Base-by-base conservation (phyloP, 2,329 filamentous ascomycete genomes). In the Elsinoe ampelina region DNA sequence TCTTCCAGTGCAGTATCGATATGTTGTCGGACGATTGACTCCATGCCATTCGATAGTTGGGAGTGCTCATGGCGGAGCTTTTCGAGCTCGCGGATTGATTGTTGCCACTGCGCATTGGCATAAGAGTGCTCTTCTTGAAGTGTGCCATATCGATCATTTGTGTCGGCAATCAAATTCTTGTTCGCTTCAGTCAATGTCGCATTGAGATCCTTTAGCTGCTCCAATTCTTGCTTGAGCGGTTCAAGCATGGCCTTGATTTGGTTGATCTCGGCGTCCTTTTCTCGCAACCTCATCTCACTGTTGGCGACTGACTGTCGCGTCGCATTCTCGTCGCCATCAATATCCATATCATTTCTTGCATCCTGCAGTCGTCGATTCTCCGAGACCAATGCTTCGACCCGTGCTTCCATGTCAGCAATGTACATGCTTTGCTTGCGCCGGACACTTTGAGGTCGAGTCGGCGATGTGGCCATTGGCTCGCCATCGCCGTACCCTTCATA, bases 351-450 rank as follows among this genome's bases (percentile, higher is more conserved):
- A 42, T 61, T 51, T 43, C 58, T 60, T 7, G 87, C 85, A 50
- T 91, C 85, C 63, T 82, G 79, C 26, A 98, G 82, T 60, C 83
- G 75, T 57, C 85, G 84, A 68, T 97, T 97, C 70, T 98, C 92
- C 19, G 85, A 83, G 39, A 86, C 77, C 62, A 98, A 78, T 71
- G 92, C 86, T 64, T 96, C 89, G 65, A 98, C 80, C 66, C 81
- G 83, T 59, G 82, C 79, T 76, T 97, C 90, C 68, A 98, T 84
- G 66, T 98, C 92, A 68, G 80, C 74, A 60, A 97, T 84, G 74
- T 97, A 92, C 85, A 97, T 92, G 79, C 92, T 97, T 73, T 95
- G 93, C 68, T 92, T 88, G 69, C 92, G 91, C 65, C 92, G 91
- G 81, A 98, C 87, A 77, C 90, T 96, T 68, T 91, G 89, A 65